phyloP scores from a whole-genome alignment of 2,329 filamentous ascomycete genomes.

The Leptosphaerulina australis region DNA sequence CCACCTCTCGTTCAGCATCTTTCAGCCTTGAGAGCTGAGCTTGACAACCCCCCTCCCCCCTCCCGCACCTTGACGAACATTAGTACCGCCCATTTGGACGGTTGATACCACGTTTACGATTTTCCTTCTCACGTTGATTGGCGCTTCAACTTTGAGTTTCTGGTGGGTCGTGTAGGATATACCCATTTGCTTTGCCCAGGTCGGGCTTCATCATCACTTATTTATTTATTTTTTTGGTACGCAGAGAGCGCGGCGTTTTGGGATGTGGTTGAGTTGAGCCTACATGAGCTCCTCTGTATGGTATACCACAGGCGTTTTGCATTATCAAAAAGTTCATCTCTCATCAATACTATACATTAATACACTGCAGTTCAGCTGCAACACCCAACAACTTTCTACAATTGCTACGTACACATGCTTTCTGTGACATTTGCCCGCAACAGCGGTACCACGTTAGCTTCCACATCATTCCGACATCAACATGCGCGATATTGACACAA shows the following conservation, averaged over 20 bases:
- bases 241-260: constrained; percentile 16
- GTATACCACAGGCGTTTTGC: constrained; percentile 18
- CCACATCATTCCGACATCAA: constrained; percentile 2
- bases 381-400: not conserved
- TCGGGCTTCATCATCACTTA: constrained; percentile 1
- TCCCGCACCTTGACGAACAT: constrained; percentile 5
- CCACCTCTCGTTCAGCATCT: constrained; percentile 30
- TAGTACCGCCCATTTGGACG: constrained; percentile 8
- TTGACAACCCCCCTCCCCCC: no score
- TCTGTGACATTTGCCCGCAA: not conserved
- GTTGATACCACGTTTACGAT: constrained; percentile 23
- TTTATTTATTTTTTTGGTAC: no score
- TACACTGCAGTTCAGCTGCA: constrained; percentile 5
- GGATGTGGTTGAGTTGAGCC: constrained; percentile 18
- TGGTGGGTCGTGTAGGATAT: constrained; percentile 36
- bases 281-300: constrained; percentile 21
- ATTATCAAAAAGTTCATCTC: constrained; percentile 6
- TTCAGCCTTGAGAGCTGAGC: constrained; percentile 29
- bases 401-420: not conserved
- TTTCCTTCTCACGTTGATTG: constrained; percentile 28
- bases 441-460: not conserved
- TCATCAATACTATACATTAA: constrained; percentile 3
- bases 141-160: constrained; percentile 25
- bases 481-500: constrained; percentile 6
- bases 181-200: constrained; percentile 24